Evolutionary conservation across 2,329 filamentous ascomycete species (phyloP), one percentile per base, ranked within the genome.

Genomic region (Sporothrix variecibatus): DNA sequence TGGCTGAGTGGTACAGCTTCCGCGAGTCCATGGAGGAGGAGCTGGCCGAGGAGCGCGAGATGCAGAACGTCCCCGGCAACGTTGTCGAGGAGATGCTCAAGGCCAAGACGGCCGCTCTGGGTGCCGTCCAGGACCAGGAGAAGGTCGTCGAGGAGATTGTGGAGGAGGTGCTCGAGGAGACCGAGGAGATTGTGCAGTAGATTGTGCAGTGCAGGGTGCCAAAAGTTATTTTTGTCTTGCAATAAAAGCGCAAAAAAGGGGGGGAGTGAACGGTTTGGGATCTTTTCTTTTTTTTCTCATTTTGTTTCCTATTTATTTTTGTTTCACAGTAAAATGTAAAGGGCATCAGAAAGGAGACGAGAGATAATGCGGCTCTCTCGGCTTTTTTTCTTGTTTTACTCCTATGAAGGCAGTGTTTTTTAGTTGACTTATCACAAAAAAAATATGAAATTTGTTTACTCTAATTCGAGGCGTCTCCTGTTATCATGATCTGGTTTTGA

Each of bases 1-100:
- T 99, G 79, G 90, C 92, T 78, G 95, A 98, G 84, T 99, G 96
- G 96, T 83, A 91, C 79, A 90, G 90, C 74, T 99, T 95, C 94
- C 89, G 94, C 81, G 89, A 90, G 79, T 86, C 88, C 75, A 89
- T 94, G 78, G 91, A 93, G 83, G 88, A 88, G 77, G 91, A 97
- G 79, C 82, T 95, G 68, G 82, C 84, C 75, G 91, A 93, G 79
- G 94, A 97, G 83, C 88, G 92, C 75, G 87, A 88, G 71, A 89
- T 86, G 7, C 83, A 90, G 64, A 93, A 92, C 71, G 82, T 96
- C 77, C 88, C 92, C 62, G 86, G 87, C 75, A 87, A 94, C 78
- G 89, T 88, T 46, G 87, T 90, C 72, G 90, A 91, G 78, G 87
- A 86, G 76, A 84, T 91, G 46, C 83, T 90, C 75, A 87, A 89